Conservation (phyloP, 148 eudicot species). For the Tetragonia tetragonoides region DNA sequence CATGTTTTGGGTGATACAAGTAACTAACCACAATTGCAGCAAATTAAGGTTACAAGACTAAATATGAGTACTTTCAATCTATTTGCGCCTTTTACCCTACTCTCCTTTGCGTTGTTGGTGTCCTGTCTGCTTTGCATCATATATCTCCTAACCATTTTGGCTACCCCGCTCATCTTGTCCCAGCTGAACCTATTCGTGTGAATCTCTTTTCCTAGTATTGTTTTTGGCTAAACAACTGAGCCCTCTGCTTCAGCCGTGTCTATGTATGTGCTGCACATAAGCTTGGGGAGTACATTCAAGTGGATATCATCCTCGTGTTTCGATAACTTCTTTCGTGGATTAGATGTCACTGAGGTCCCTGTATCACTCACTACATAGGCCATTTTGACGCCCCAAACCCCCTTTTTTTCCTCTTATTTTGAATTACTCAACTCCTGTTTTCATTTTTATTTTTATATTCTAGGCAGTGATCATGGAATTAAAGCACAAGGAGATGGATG, state of each 20-base stretch:
- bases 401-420: neutral
- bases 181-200: neutral
- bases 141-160: neutral
- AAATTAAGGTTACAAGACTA: neutral
- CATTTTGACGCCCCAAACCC: neutral
- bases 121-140: neutral
- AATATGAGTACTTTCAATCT: constrained; percentile 5
- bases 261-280: neutral
- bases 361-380: neutral
- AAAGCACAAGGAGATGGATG: constrained; percentile 98
- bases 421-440: neutral
- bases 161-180: neutral
- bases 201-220: neutral
- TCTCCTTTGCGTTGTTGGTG: neutral
- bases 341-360: neutral
- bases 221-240: constrained; percentile 7
- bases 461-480: constrained; percentile 87
- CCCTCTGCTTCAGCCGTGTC: neutral
- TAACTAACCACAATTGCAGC: neutral
- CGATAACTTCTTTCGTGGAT: neutral
- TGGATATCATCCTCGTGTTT: neutral
- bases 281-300: neutral
- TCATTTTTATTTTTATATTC: constrained; percentile 7
- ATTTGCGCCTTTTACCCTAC: neutral
- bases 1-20: neutral